A percentile compares a stretch with the other conserved stretches of the same genome.
phyloP scores from a whole-genome alignment of 2,329 filamentous ascomycete genomes.

The Geosmithia flava region DNA sequence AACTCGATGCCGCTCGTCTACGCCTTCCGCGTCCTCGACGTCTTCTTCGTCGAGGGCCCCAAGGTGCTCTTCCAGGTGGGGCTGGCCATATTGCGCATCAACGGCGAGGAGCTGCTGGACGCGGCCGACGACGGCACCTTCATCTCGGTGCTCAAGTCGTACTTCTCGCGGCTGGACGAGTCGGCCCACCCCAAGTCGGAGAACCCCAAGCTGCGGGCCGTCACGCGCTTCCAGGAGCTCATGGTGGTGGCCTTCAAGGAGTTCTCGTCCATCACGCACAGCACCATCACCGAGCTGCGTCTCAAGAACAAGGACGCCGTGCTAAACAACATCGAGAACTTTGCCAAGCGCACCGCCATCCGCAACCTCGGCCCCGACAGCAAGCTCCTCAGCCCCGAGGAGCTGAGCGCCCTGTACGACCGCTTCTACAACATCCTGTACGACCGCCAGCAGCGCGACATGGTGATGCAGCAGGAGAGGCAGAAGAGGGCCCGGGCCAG shows the following conservation, averaged over 20 bases:
- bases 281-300: slow-evolving; percentile 78
- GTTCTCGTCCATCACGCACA: slow-evolving; percentile 90
- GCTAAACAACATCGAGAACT: slow-evolving; percentile 90
- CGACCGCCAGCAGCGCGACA: slow-evolving; percentile 74
- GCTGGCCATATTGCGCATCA: slow-evolving; percentile 90
- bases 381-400: slow-evolving; percentile 75
- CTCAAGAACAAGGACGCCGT: slow-evolving; percentile 91
- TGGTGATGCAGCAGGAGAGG: slow-evolving; percentile 65
- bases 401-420: slow-evolving; percentile 85
- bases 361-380: slow-evolving; percentile 92
- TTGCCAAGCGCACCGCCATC: slow-evolving; percentile 93
- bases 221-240: slow-evolving; percentile 92
- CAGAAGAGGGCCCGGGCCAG: slow-evolving; percentile 52
- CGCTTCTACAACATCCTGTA: slow-evolving; percentile 88
- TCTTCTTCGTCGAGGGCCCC: slow-evolving; percentile 96
- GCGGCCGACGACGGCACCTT: slow-evolving; percentile 91
- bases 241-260: slow-evolving; percentile 99
- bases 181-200: slow-evolving; percentile 93
- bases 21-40: slow-evolving; percentile 89
- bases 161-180: slow-evolving; percentile 87
- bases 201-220: slow-evolving; percentile 84
- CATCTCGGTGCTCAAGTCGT: slow-evolving; percentile 89
- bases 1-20: slow-evolving; percentile 99
- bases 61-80: slow-evolving; percentile 97
- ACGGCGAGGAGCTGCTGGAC: slow-evolving; percentile 89